Evolutionary conservation across 2,329 filamentous ascomycete genomes (phyloP), one percentile per base, ranked within the genome.

Genomic region (Fusarium poae): DNA sequence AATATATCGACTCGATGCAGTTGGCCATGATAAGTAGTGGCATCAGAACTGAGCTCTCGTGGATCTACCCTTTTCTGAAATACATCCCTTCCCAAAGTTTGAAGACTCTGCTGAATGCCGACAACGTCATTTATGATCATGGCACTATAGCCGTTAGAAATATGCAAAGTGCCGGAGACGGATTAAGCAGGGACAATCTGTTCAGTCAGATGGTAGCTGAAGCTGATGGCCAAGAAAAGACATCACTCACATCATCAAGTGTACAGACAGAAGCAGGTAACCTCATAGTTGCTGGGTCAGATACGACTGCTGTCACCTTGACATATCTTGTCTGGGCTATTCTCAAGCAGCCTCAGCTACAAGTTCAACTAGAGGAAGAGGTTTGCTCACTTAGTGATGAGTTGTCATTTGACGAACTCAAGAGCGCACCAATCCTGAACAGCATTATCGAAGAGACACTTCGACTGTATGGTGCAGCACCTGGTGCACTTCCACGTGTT

Each of bases 281-380:
- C 6, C 56, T 71, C 0, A 68, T 71, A 1, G 8, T 71, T 0
- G 68, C 68, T 0, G 68, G 68, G 2, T 69, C 68, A 0, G 65
- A 69, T 4, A 71, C 68, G 0, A 71, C 68, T 0, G 57, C 65
- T 6, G 49, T 61, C 8, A 69, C 68, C 0, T 16, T 71, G 6
- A 71, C 68, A 0, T 71, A 68, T 42, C 44, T 71, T 0, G 51
- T 69, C 5, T 71, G 68, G 68, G 62, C 61, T 0, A 52, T 71
- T 2, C 42, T 71, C 3, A 50, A 57, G 10, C 54, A 52, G 0
- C 55, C 62, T 1, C n/a, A 45, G 6, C n/a, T 71, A 1, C 65
- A 58, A 4, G 18, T 2, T 1, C 23, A 48, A 2, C 16, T 71
- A 3, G 68, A 71, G 1, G 10, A 15, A 0, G 68, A 71, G 12